Evolutionary conservation across 352 stramenopile species (phyloP).

Genomic region (Pythium coloratum): DNA sequence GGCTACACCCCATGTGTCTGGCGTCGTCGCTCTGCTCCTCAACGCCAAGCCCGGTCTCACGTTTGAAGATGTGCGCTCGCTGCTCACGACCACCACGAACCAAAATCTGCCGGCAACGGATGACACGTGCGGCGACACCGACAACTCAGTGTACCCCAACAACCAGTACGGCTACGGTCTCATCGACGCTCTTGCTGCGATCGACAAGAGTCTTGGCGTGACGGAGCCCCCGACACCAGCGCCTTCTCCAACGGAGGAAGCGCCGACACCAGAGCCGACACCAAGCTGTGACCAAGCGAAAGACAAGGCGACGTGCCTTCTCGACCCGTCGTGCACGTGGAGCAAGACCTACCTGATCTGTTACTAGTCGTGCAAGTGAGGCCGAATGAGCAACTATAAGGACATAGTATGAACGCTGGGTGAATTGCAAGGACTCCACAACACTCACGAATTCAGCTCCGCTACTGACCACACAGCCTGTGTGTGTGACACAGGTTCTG

Average conservation of each 20-base stretch:
- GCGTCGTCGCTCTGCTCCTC: slow-evolving; percentile 29
- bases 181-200: slow-evolving; percentile 13
- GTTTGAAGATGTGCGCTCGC: slow-evolving; percentile 10
- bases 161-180: slow-evolving; percentile 32
- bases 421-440: no score
- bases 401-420: no score
- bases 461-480: no score
- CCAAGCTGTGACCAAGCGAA: not conserved
- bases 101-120: not conserved
- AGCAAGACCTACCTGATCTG: slow-evolving; percentile 2
- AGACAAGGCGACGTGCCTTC: not conserved
- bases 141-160: slow-evolving; percentile 25
- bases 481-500: no score
- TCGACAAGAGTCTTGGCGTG: not conserved
- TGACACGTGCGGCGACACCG: slow-evolving; percentile 22
- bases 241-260: not conserved
- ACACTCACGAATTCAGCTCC: no score
- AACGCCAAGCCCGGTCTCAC: slow-evolving; percentile 18
- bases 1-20: slow-evolving; percentile 32
- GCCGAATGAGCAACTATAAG: no score
- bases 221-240: not conserved
- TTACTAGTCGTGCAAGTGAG: not conserved
- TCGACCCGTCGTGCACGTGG: not conserved
- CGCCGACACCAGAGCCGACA: not conserved
- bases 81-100: slow-evolving; percentile 1